Conservation (phyloP, 345 rosid genomes). For the Moricandia arvensis region DNA sequence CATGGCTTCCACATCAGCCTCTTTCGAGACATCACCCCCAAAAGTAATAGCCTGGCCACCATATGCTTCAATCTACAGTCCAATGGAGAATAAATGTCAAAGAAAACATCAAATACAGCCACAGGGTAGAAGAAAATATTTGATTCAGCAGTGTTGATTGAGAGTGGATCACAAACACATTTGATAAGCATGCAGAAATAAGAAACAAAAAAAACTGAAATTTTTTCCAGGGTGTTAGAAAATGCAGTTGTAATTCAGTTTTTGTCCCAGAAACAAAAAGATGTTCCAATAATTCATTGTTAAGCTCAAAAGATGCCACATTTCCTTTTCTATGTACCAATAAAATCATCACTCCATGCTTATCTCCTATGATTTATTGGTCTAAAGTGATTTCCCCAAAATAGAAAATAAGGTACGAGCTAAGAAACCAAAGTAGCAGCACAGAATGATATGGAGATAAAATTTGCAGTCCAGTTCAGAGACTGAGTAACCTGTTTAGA, state of each 20-base stretch:
- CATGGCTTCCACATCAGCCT: constrained; percentile 91
- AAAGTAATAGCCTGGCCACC: constrained; percentile 94
- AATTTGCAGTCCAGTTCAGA: background rate
- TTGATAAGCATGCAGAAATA: constrained; percentile 8
- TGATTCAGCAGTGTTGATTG: background rate
- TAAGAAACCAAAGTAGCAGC: constrained; percentile 1
- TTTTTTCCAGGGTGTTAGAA: background rate
- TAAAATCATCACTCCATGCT: background rate
- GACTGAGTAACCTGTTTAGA: constrained; percentile 58
- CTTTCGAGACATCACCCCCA: constrained; percentile 96
- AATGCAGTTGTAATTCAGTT: background rate
- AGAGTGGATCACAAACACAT: background rate
- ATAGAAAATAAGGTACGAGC: constrained; percentile 5
- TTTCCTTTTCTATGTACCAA: background rate
- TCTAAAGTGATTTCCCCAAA: background rate
- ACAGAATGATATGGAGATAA: background rate
- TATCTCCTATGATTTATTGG: background rate
- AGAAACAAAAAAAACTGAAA: background rate
- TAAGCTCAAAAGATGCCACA: background rate
- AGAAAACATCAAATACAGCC: background rate
- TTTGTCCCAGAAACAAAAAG: background rate
- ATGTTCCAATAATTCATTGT: background rate
- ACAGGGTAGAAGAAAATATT: background rate
- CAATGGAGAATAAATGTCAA: background rate
- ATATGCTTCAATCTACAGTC: constrained; percentile 72